Base-by-base conservation (phyloP, 2,329 filamentous ascomycete species). In the Delphinella strobiligena region DNA sequence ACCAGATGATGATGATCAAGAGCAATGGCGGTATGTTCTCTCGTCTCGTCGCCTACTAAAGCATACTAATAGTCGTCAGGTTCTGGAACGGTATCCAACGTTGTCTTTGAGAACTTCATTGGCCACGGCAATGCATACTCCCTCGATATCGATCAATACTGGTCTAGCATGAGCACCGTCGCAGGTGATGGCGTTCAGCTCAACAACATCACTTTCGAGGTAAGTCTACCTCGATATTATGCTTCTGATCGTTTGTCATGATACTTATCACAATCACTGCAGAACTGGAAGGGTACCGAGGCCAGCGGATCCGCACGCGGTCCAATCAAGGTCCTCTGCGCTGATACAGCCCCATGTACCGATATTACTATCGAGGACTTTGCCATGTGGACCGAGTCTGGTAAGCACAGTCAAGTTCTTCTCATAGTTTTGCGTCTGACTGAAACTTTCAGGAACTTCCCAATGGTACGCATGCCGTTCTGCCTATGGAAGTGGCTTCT, bases 1-100 rank as follows among this genome's bases (percentile, higher is more conserved):
- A 78, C 61, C 71, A 78, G 50, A 76, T 77, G 72, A 67, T 69
- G 55, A 53, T 53, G 49, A 68, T 78, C 61, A 78, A 78, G 55
- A 69, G 66, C 38, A 71, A 75, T 48, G 74, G 74, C 31, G 74
- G n/a, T n/a, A n/a, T n/a, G n/a, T n/a, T n/a, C n/a, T n/a, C n/a
- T n/a, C n/a, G n/a, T n/a, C n/a, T n/a, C n/a, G n/a, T n/a, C n/a
- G n/a, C n/a, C n/a, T n/a, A n/a, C n/a, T n/a, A n/a, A n/a, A n/a
- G n/a, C n/a, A n/a, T n/a, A n/a, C n/a, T n/a, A n/a, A n/a, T n/a
- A n/a, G n/a, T n/a, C n/a, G n/a, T n/a, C n/a, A n/a, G n/a, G 74
- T 29, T 63, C 53, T 41, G 74, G 74, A 16, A 63, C 58, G 2
- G 65, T 77, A 4, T 61, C 62, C 31, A 66, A 75, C 46, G 58